Percentiles rank a stretch among this genome's conserved stretches.
phyloP scores from a whole-genome alignment of 1,139 yeast species.

The Saccharomyces hybrid region DNA sequence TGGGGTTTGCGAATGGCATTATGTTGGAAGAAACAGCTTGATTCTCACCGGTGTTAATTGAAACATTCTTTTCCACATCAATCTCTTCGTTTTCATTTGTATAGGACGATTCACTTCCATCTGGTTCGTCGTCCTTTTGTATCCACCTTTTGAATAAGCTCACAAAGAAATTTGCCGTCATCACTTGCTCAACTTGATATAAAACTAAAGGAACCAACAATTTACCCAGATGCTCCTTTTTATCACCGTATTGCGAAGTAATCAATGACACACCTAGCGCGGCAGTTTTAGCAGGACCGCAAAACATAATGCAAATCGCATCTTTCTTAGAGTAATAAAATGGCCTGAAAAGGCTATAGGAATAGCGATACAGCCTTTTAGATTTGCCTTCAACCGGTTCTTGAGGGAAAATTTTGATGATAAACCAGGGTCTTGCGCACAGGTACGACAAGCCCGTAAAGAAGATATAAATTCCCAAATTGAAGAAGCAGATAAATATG shows the following conservation, averaged over 20 bases:
- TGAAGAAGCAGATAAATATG: slow-evolving; percentile 72
- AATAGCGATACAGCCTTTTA: slow-evolving; percentile 37
- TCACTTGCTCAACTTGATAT: slow-evolving; percentile 81
- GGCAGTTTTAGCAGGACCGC: slow-evolving; percentile 92
- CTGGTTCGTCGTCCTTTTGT: slow-evolving; percentile 9
- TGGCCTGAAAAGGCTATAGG: slow-evolving; percentile 45
- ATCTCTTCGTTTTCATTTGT: neutral
- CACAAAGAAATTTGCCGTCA: slow-evolving; percentile 64
- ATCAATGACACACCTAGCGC: slow-evolving; percentile 81
- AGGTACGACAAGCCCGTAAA: slow-evolving; percentile 57
- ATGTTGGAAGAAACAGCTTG: neutral
- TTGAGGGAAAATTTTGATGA: slow-evolving; percentile 38
- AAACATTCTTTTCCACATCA: neutral
- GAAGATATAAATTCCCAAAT: slow-evolving; percentile 66
- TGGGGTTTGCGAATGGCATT: neutral
- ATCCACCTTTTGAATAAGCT: slow-evolving; percentile 58
- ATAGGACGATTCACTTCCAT: neutral
- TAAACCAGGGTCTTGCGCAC: slow-evolving; percentile 54
- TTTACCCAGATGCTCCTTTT: slow-evolving; percentile 56
- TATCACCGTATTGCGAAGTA: slow-evolving; percentile 69
- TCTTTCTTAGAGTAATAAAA: slow-evolving; percentile 65
- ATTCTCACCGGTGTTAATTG: neutral
- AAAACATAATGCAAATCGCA: slow-evolving; percentile 71
- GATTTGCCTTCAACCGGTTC: slow-evolving; percentile 40
- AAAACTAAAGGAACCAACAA: slow-evolving; percentile 73